Percentiles rank a stretch among this genome's conserved stretches.
phyloP scores from a whole-genome alignment of 148 eudicot species.

The Rhododendron kiyosumense region DNA sequence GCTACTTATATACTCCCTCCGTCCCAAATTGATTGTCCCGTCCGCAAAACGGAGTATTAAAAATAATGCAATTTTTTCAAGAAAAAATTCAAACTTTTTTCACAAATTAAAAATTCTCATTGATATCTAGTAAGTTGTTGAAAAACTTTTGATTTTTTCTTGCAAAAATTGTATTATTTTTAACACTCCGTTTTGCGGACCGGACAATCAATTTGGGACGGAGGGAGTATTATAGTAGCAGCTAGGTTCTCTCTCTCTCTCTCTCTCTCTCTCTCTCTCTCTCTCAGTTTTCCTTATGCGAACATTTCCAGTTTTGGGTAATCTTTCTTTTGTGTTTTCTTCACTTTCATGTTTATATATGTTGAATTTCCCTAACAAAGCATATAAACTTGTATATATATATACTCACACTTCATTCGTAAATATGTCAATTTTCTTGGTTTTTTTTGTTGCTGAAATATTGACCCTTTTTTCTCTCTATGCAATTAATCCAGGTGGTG shows the following conservation, averaged over 20 bases:
- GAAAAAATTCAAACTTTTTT: no score
- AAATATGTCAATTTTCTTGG: neutral
- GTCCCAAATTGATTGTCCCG: no score
- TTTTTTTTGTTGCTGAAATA: neutral
- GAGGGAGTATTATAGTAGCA: slow-evolving; percentile 37
- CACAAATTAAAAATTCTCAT: no score
- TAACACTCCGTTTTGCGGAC: no score
- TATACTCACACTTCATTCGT: no score
- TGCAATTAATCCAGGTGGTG: neutral
- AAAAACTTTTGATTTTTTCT: no score
- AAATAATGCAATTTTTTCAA: no score
- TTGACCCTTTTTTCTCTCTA: neutral
- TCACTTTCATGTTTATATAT: neutral
- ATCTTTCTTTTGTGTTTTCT: neutral
- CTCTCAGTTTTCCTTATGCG: neutral
- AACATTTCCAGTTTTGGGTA: neutral
- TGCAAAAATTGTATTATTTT: no score
- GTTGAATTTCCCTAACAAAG: neutral
- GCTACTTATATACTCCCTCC: slow-evolving; percentile 40
- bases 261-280: neutral
- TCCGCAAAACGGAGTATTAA: no score
- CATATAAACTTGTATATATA: neutral
- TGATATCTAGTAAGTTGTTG: no score
- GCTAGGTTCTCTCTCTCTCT: slow-evolving; percentile 13
- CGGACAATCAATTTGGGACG: no score